Base-by-base conservation (phyloP, 805 yeast genomes). In the Wickerhamomyces chaumierensis region DNA sequence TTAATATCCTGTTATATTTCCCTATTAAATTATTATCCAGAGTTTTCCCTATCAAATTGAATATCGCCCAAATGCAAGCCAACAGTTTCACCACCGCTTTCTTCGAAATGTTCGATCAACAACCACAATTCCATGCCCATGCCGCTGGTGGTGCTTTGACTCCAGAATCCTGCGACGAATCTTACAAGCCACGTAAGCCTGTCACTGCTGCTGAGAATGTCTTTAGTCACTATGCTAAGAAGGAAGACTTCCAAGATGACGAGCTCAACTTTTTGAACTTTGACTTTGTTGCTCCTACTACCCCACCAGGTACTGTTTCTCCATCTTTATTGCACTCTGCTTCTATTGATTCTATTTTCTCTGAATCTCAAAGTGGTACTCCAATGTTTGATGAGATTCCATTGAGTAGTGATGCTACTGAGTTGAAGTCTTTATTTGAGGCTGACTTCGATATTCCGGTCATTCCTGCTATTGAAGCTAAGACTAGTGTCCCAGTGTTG, bases 401-500 rank as follows among this genome's bases (percentile, higher is more conserved):
- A 17, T 42, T 53, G 23, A n/a, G n/a, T n/a, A 60, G 57, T 39
- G 51, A 60, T 16, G 67, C 71, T 29, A 11, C 6, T 7, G 70
- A 69, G 47, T 78, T 86, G 85, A 73, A 70, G 34, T 72, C 86
- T 13, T 63, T 81, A 41, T 78, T 81, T 53, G 68, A 65, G 37
- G 60, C 66, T 35, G 57, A 53, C 31, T 41, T 53, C 48, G 55
- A 47, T 20, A 43, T 49, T 21, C 46, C 48, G 27, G 31, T 27
- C 11, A 21, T 21, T 21, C 25, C 25, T 7, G 11, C 6, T 6
- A 11, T 21, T 31, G 64, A 58, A 37, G 53, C 55, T 35, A 56
- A 62, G 18, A 51, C 53, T n/a, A n/a, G n/a, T 37, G 51, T 52
- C 20, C 42, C 51, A 3, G 52, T 38, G 18, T 34, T 13, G 20